Conservation (phyloP, 225 moss, liverwort and hornwort species). For the Antitrichia curtipendula region DNA sequence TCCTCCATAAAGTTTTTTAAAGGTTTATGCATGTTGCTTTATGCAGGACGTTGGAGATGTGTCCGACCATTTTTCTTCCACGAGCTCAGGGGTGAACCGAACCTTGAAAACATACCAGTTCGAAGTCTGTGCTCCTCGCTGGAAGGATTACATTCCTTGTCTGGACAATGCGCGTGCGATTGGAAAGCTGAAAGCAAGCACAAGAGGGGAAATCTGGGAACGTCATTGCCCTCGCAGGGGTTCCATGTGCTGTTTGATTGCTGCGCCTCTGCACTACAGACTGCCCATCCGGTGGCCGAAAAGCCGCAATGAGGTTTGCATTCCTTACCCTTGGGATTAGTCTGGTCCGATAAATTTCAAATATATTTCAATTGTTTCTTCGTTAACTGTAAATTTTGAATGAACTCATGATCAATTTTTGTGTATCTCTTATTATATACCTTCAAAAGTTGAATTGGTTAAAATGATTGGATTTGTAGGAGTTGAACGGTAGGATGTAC, state of each 20-base stretch:
- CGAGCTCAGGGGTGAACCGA: neutral
- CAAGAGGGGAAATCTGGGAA: conserved; percentile 44
- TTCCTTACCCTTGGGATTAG: neutral
- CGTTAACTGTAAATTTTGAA: neutral
- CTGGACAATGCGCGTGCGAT: conserved; percentile 37
- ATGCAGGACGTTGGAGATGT: conserved; percentile 21
- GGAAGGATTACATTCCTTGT: conserved; percentile 63
- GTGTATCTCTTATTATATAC: neutral
- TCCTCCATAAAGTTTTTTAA: neutral
- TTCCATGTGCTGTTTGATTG: conserved; percentile 47
- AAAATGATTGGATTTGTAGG: neutral
- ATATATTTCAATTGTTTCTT: neutral
- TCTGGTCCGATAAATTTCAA: neutral
- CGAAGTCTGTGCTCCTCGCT: conserved; percentile 13
- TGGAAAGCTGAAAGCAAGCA: conserved; percentile 11
- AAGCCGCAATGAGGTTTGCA: conserved; percentile 57
- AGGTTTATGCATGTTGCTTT: neutral
- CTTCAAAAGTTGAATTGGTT: neutral
- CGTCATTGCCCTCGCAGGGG: conserved; percentile 46
- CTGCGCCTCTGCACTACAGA: conserved; percentile 40
- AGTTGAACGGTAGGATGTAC: neutral
- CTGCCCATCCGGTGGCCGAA: conserved; percentile 56
- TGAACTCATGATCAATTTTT: neutral
- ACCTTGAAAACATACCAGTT: conserved; percentile 17
- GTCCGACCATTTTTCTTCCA: neutral